Evolutionary conservation across 192 early-diverging fungal genomes (phyloP), one percentile per base, ranked within the genome.

Genomic region (Geranomyces variabilis): DNA sequence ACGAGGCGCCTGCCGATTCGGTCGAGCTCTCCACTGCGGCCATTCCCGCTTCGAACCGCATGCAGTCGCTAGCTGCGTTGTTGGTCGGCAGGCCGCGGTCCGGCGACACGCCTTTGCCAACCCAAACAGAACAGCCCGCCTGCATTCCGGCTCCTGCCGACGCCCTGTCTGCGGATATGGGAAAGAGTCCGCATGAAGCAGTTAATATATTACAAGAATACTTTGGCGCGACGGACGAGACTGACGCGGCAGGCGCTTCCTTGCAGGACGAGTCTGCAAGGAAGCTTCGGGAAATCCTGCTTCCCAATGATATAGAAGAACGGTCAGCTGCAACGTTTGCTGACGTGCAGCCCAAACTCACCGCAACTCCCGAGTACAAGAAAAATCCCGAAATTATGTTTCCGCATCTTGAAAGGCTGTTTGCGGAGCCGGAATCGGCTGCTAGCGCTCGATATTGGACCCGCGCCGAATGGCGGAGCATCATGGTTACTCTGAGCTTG

Each of bases 401-500:
- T 53, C n/a, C 51, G 2, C 19, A 53, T 17, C 19, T 53, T n/a
- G 51, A 53, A 53, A n/a, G 17, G 51, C 51, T 53, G 51, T 53
- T 53, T 41, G 36, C 36, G 10, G 6, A 53, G 3, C 19, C n/a
- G 7, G 51, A 26, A 53, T n/a, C 19, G 7, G 51, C 51, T 53
- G 51, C 51, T 6, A 53, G 19, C 19, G n/a, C 24, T 53, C 51
- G 51, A 41, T 41, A 7, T 41, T 41, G 36, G 36, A 41, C 51
- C 17, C 3, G 24, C 3, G 3, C 51, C 15, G 51, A 53, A 24
- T 53, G 51, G 51, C 3, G 51, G 15, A 24, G n/a, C 17, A 53
- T 53, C 2, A 24, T 53, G 51, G n/a, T n/a, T 15, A 53, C 51
- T 26, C 51, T 53, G 24, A 53, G 51, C 24, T 26, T 53, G 19